Evolutionary conservation across 805 yeast species (phyloP), one percentile per base, ranked within the genome.

Genomic region (Candida glaebosa): DNA sequence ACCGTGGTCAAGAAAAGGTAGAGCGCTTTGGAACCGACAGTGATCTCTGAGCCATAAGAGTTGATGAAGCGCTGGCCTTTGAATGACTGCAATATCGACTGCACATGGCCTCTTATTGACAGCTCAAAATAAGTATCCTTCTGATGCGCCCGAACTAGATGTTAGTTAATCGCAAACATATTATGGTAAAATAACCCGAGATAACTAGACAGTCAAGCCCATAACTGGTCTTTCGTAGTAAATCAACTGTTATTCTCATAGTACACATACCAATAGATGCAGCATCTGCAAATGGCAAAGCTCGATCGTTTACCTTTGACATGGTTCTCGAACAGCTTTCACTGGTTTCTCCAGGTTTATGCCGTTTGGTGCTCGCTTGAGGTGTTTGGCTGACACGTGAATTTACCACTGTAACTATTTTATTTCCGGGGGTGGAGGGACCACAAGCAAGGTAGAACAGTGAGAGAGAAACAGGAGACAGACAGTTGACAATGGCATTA

Each of bases 1-100:
- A 84, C 63, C 0, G 96, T 90, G 0, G 97, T 91, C 17, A 87
- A 63, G 2, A 74, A 60, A n/a, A 87, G 67, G 56, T 91, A 91
- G 0, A 82, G 34, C 1, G 82, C 58, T 39, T 81, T 81, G 7
- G 84, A 77, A 2, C 69, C 56, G 0, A 79, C 72, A 0, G 81
- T 65, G 10, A 89, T 68, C 50, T 82, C 87, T 34, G 77, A 74
- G 2, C 84, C 76, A 50, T 82, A 75, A 3, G 75, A 63, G 53
- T 86, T 83, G 8, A 82, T 69, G 53, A 81, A 82, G 28, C 88
- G 61, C 37, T 83, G 83, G 14, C 84, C 84, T 40, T 75, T 78
- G 45, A 82, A 48, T 12, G 72, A 54, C 46, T 75, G 80, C 4
- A 82, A 46, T 0, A 78, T 76, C 16, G 80, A 83, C 31, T 72